Evolutionary conservation across 75 land plant genomes (phyloP).

Genomic region (Gnetum montanum): DNA sequence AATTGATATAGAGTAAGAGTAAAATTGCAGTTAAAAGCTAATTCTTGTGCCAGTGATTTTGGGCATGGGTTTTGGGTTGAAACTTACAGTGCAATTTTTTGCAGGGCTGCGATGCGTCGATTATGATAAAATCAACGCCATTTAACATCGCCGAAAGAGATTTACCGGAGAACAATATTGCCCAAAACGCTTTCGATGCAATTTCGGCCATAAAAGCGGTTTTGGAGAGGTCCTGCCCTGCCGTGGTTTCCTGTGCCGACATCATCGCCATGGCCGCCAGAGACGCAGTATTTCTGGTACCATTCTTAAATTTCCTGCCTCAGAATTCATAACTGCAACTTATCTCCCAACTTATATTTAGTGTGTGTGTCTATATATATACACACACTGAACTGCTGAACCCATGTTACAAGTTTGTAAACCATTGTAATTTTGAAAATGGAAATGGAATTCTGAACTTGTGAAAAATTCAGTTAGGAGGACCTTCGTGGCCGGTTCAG

Average conservation of each 20-base stretch:
- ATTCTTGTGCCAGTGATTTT: no score
- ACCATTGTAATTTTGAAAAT: no score
- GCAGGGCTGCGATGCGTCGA: slow-evolving; percentile 19
- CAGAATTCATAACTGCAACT: neutral
- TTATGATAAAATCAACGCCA: slow-evolving; percentile 7
- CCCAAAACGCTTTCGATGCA: slow-evolving; percentile 3
- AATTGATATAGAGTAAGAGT: no score
- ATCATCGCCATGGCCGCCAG: slow-evolving; percentile 13
- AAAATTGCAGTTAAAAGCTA: no score
- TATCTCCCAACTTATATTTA: no score
- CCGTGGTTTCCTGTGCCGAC: slow-evolving; percentile 17
- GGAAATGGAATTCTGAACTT: no score
- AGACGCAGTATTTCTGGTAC: slow-evolving; percentile 7
- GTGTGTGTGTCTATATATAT: no score
- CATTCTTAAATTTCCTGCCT: neutral
- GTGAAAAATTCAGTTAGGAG: no score
- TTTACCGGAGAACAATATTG: neutral
- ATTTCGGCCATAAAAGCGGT: neutral
- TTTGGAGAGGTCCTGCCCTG: slow-evolving; percentile 10
- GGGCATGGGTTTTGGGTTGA: no score
- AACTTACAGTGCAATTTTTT: no score
- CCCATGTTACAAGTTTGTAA: no score
- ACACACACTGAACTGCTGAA: no score
- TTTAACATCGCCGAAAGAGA: slow-evolving; percentile 10
- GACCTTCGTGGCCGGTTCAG: slow-evolving; percentile 17